Base-by-base conservation (phyloP, 1,139 yeast genomes). In the Saccharomycopsis phalli region DNA sequence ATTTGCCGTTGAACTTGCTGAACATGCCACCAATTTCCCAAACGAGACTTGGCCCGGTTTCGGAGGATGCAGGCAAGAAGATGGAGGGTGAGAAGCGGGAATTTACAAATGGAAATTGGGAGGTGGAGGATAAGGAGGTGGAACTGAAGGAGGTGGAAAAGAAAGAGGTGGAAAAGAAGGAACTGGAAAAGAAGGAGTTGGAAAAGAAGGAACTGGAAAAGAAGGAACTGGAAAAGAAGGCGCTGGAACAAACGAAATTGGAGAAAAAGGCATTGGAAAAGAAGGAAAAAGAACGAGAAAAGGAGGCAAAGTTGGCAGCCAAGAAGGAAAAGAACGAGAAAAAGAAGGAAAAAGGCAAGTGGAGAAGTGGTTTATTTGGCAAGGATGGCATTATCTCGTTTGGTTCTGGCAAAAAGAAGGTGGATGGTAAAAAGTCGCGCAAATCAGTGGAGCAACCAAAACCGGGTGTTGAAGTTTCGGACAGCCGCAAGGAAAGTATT, bases 101-200 rank as follows among this genome's bases (percentile, higher is more conserved):
- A n/a, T n/a, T n/a, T n/a, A n/a, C n/a, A n/a, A n/a, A n/a, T n/a
- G 26, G n/a, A 13, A 31, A 7, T 13, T n/a, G 22, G 26, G 25
- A 36, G 18, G 8, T 8, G 10, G 21, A 26, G 3, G 16, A 20
- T 17, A 14, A 37, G 19, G n/a, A 21, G 17, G 42, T 86, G 51
- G 71, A 86, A 54, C 63, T 88, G n/a, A n/a, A n/a, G 53, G 64
- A 68, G 41, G 79, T 14, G 21, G 17, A 30, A 21, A 8, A n/a
- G 33, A 16, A 14, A 10, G 22, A 30, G 33, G 11, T 14, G 29
- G 29, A 34, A 28, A 13, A 26, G 18, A 27, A 25, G 21, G 11
- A 20, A 10, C 13, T 10, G 16, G 29, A 11, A 21, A 25, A 17
- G 33, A 4, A 11, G 21, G 13, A 31, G 30, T 10, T 18, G 21